Base-by-base conservation (phyloP, 116 monocot species). In the Iris pallida region DNA sequence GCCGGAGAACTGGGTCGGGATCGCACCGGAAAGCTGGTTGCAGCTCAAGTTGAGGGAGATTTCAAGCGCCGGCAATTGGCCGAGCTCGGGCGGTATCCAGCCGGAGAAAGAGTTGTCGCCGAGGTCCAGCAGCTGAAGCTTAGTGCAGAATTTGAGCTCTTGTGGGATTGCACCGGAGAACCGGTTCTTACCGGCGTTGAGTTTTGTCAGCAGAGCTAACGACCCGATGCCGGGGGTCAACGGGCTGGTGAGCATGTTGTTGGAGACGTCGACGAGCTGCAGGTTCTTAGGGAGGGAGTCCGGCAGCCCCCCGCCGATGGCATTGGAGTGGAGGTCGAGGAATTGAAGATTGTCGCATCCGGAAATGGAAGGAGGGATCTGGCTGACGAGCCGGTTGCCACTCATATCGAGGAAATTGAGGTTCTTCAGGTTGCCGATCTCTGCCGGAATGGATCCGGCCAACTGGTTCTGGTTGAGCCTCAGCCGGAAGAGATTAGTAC, bases 1-100 rank as follows among this genome's bases (percentile, higher is more conserved):
- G 0, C 58, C 63, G 16, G 81, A 81, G 78, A 96, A 85, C 16
- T 82, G 56, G 5, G 49, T 0, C 0, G 89, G 92, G 60, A 96
- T 82, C 42, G 72, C 74, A 9, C 96, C 92, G 10, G 80, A 70
- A 43, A 96, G 81, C 15, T 61, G 71, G 76, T 96, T 96, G 71
- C 82, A 84, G 81, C 92, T 96, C n/a, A 96, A 79, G 53, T 96
- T 96, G 57, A 96, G 83, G 8, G 87, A 78, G 58, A 96, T 96
- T 74, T 92, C 96, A 2, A 96, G 85, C 13, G 84, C 72, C 0
- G 89, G 89, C 6, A 96, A 79, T 46, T 73, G 66, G 44, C 87
- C 85, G 10, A 96, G 59, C 53, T 87, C 80, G 0, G 75, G 73
- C 5, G 92, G 96, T 43, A 96, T 89, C 45, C 5, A 57, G 4